Evolutionary conservation across 2,329 filamentous ascomycete species (phyloP).

Genomic region (Pestalotiopsis sp.): DNA sequence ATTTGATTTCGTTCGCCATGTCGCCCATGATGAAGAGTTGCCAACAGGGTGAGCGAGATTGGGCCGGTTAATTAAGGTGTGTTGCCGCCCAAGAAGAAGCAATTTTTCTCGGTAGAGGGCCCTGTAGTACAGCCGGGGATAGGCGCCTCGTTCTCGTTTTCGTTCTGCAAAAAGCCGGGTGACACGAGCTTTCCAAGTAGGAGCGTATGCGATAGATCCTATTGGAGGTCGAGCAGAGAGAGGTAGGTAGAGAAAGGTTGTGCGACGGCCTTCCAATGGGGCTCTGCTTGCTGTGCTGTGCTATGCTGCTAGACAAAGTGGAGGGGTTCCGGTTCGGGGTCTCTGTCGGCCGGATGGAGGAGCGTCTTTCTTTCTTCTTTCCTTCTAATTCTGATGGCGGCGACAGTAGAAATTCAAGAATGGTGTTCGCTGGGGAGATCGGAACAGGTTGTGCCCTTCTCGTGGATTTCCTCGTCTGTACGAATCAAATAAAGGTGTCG

Average conservation of each 20-base stretch:
- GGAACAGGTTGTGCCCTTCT: not conserved
- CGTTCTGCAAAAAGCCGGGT: not conserved
- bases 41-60: slow-evolving; percentile 7
- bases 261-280: not conserved
- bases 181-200: not conserved
- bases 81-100: not conserved
- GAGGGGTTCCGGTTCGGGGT: not conserved
- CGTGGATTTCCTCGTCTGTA: not conserved
- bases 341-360: not conserved
- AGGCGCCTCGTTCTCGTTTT: not conserved
- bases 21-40: slow-evolving; percentile 25
- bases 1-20: slow-evolving; percentile 42
- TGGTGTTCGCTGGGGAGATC: too few relatives aligned
- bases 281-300: not conserved
- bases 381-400: not conserved
- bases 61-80: not conserved
- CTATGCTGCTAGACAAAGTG: not conserved
- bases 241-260: not conserved
- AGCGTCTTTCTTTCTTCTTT: not conserved
- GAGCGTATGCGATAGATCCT: not conserved
- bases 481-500: not conserved
- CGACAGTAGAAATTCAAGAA: too few relatives aligned
- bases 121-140: not conserved
- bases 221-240: not conserved
- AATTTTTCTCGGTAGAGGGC: not conserved